A percentile compares a stretch with the other conserved stretches of the same genome.
These are phyloP conservation scores for Penicillium cataractarum DNA, from an alignment of 495 filamentous ascomycete species.

Conservation along the genomic window DNA sequence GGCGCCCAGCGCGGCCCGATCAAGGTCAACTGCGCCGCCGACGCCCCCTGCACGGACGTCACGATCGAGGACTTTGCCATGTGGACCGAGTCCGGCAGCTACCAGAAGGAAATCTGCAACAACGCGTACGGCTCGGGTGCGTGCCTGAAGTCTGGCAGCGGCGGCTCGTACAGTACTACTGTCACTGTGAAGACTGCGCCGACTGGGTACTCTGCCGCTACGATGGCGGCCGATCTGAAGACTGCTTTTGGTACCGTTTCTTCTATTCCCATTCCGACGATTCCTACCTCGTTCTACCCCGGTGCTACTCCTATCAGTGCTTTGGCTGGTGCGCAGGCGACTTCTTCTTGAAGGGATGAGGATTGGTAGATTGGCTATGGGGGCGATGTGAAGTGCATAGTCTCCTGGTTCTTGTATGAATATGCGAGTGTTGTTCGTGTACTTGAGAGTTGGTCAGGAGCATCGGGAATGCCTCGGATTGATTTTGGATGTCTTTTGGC, in stretches of 20 bases:
- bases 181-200: constrained; percentile 43
- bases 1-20: constrained; percentile 55
- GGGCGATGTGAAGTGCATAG: neutral
- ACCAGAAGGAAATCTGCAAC: constrained; percentile 50
- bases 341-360: constrained; percentile 5
- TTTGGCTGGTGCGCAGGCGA: constrained; percentile 21
- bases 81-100: constrained; percentile 58
- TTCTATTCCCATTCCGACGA: constrained; percentile 57
- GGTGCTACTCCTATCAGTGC: constrained; percentile 44
- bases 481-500: neutral
- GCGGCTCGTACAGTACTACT: constrained; percentile 36
- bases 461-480: neutral
- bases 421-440: neutral
- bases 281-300: constrained; percentile 59
- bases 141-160: constrained; percentile 42
- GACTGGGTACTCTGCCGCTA: constrained; percentile 51
- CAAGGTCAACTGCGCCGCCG: constrained; percentile 48
- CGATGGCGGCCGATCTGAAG: constrained; percentile 51
- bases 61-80: constrained; percentile 58
- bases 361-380: neutral
- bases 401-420: neutral
- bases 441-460: neutral
- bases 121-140: constrained; percentile 55
- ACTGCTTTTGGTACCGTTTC: constrained; percentile 47
- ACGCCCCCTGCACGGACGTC: constrained; percentile 56